phyloP scores from a whole-genome alignment of 129 eudicot species.

The Flaveria sonorensis region DNA sequence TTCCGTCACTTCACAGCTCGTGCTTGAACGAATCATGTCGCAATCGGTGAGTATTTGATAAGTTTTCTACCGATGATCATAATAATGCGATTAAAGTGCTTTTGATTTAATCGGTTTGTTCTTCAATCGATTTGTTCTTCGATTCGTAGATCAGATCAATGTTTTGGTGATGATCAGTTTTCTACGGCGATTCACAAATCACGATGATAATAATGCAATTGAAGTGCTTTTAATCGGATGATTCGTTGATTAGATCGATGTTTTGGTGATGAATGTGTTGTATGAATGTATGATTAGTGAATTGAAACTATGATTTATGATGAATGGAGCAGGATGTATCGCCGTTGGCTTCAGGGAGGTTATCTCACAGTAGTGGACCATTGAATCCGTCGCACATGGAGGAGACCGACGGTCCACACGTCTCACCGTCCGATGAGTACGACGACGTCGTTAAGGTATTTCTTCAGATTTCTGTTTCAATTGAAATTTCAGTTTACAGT shows the following conservation, averaged over 20 bases:
- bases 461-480: not conserved
- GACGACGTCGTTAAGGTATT: slow-evolving; percentile 82
- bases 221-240: too few relatives aligned
- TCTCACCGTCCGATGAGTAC: slow-evolving; percentile 73
- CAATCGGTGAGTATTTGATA: slow-evolving; percentile 59
- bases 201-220: too few relatives aligned
- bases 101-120: not conserved
- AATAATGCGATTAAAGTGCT: too few relatives aligned
- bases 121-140: too few relatives aligned
- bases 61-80: too few relatives aligned
- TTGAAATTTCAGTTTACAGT: too few relatives aligned
- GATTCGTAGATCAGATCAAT: slow-evolving; percentile 3
- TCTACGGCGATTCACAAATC: too few relatives aligned
- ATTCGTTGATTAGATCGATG: too few relatives aligned
- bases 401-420: slow-evolving; percentile 60
- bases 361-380: slow-evolving; percentile 89
- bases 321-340: slow-evolving; percentile 67
- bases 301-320: not conserved
- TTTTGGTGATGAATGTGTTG: too few relatives aligned
- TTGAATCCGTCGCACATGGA: slow-evolving; percentile 66
- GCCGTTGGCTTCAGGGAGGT: slow-evolving; percentile 91
- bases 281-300: not conserved
- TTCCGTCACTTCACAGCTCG: slow-evolving; percentile 84
- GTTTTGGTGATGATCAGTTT: not conserved
- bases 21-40: slow-evolving; percentile 94